Evolutionary conservation across 1,139 yeast genomes (phyloP), one percentile per base, ranked within the genome.

Genomic region (Blastobotrys arbuscula): DNA sequence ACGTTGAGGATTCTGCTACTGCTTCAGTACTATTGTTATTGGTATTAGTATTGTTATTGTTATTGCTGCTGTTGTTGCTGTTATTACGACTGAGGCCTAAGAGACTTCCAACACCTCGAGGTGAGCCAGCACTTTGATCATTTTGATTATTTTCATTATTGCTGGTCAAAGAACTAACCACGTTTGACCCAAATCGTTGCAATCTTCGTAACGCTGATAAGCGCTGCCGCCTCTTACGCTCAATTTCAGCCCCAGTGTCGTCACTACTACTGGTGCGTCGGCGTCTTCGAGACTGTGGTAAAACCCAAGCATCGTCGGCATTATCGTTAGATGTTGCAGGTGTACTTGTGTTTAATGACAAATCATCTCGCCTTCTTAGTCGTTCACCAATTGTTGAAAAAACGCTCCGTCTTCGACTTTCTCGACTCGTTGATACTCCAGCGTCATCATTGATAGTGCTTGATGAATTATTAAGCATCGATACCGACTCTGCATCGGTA

Each of bases 121-220:
- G n/a, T n/a, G n/a, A n/a, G n/a, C n/a, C n/a, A n/a, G n/a, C n/a
- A n/a, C n/a, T n/a, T n/a, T n/a, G n/a, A n/a, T n/a, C n/a, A n/a
- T n/a, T n/a, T n/a, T n/a, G n/a, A n/a, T n/a, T n/a, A n/a, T n/a
- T n/a, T 13, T 44, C 41, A 16, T 44, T 30, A 30, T 24, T 21
- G 13, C 21, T 20, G 15, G 47, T 39, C 31, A 45, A 18, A 3
- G 48, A 44, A 42, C 39, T 44, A 24, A 44, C 39, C 24, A 50
- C 35, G 30, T 44, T 47, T 20, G 53, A 50, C 3, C 51, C 53
- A 33, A 48, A 37, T 39, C 45, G 51, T 2, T 47, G 30, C 9
- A 50, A 31, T 18, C 53, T 26, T 26, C 53, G 42, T 34, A 50
- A 47, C 12, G 53, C 35, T 18, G 49, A 44, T 12, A 47, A 31